Conservation (phyloP, 345 rosid species). For the Arabidopsis arenosa region DNA sequence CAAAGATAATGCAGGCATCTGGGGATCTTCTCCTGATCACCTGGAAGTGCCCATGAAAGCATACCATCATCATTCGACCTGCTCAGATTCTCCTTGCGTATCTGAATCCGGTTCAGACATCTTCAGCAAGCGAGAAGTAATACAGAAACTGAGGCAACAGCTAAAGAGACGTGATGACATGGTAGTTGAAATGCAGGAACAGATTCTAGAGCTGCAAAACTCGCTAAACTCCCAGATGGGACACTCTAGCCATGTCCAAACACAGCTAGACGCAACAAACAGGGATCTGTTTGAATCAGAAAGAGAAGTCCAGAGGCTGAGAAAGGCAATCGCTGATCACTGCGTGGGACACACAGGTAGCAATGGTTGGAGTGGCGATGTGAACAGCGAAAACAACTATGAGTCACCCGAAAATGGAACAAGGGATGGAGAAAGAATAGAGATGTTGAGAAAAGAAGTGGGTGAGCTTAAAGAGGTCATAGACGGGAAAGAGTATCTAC, state of each 20-base stretch:
- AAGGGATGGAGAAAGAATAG: slow-evolving; percentile 61
- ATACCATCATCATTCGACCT: slow-evolving; percentile 74
- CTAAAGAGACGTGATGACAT: slow-evolving; percentile 93
- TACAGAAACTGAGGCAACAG: slow-evolving; percentile 92
- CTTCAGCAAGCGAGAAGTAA: slow-evolving; percentile 90
- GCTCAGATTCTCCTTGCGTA: slow-evolving; percentile 94
- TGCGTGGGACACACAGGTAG: slow-evolving; percentile 54
- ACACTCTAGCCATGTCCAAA: slow-evolving; percentile 71
- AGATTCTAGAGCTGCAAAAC: slow-evolving; percentile 71
- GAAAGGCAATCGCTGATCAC: slow-evolving; percentile 90
- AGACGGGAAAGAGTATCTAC: slow-evolving; percentile 85
- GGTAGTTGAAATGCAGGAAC: slow-evolving; percentile 98
- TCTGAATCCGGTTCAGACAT: slow-evolving; percentile 98
- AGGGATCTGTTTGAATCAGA: slow-evolving; percentile 78
- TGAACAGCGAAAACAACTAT: slow-evolving; percentile 54
- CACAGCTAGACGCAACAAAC: slow-evolving; percentile 77
- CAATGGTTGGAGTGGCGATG: slow-evolving; percentile 70
- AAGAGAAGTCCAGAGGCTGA: slow-evolving; percentile 83
- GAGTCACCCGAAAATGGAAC: slow-evolving; percentile 55
- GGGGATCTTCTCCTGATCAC: slow-evolving; percentile 82
- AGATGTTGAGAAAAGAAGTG: slow-evolving; percentile 83
- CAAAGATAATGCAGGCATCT: slow-evolving; percentile 71
- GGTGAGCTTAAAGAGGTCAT: slow-evolving; percentile 85
- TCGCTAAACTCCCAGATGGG: slow-evolving; percentile 66
- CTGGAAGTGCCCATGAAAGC: slow-evolving; percentile 81